Evolutionary conservation across 768 basidiomycete species (phyloP).

Genomic region (Cantharellus anzutake): DNA sequence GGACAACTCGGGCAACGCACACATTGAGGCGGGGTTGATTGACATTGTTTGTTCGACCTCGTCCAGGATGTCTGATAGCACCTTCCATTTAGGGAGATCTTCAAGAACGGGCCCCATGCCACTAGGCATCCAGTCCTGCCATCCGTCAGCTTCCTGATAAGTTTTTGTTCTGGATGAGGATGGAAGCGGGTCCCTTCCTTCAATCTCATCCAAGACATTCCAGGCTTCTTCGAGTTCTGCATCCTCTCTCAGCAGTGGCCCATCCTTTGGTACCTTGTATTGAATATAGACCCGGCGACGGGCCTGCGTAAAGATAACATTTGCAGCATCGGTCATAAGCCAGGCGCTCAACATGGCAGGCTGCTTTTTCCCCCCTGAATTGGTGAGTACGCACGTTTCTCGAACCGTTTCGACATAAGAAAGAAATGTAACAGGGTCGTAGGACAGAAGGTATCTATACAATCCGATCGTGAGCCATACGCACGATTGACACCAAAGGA

Average conservation of each 20-base stretch:
- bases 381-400: constrained; percentile 28
- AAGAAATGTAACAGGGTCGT: constrained; percentile 81
- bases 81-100: constrained; percentile 86
- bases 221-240: constrained; percentile 52
- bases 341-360: constrained; percentile 40
- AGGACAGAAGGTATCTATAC: constrained; percentile 62
- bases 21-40: constrained; percentile 7
- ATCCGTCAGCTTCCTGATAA: not conserved
- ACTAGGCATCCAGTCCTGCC: constrained; percentile 41
- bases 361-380: constrained; percentile 39
- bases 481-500: not conserved
- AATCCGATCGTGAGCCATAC: not conserved
- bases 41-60: constrained; percentile 78
- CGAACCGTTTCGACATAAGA: constrained; percentile 79
- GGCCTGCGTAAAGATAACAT: constrained; percentile 64
- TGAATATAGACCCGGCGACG: constrained; percentile 60
- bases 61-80: constrained; percentile 65
- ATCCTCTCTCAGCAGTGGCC: constrained; percentile 9
- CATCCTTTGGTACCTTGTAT: constrained; percentile 11
- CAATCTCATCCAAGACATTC: constrained; percentile 47
- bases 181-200: constrained; percentile 19
- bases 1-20: constrained; percentile 9
- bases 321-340: constrained; percentile 86
- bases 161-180: not conserved
- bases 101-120: constrained; percentile 77